Evolutionary conservation across 2,329 filamentous ascomycete genomes (phyloP), one percentile per base, ranked within the genome.

Genomic region (Paradendryphiella salina): DNA sequence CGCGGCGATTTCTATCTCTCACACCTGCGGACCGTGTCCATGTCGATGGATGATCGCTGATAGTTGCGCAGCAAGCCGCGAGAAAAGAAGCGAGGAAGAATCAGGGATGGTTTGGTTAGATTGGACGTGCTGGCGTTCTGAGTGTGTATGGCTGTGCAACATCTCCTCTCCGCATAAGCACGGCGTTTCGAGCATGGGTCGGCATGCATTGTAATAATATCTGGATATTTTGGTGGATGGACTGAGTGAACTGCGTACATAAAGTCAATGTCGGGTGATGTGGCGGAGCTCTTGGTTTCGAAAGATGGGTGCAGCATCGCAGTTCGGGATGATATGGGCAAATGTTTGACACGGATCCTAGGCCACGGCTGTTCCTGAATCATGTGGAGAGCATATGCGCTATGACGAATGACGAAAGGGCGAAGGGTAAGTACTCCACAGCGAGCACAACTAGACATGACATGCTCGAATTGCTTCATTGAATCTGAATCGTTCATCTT

Each of bases 21-120:
- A 23, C 28, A 11, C 28, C 18, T 10, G 29, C 28, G 32, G 47
- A 10, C 13, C 13, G 5, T 15, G 18, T 17, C 9, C 15, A 40
- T 4, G 18, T 15, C 4, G 11, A n/a, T 11, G 5, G 29, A 35
- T 3, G 32, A 20, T 34, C 1, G 38, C 55, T 64, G 35, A 59
- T 29, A 6, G 3, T 7, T 26, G 6, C 20, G 11, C 29, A 65
- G 63, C 60, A 61, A 59, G 50, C 52, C 10, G 63, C 63, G 4
- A 49, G 63, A 28, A 61, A 61, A 41, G 63, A 65, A 48, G 63
- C 63, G 14, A 53, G 45, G 29, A 64, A 47, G 51, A 58, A 50
- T 17, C 60, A 61, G 26, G 38, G 51, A 4, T 65, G 61, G 63
- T 65, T 65, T 38, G 46, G 57, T 26, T 62, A 39, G 51, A 31